Evolutionary conservation across 2,329 filamentous ascomycete species (phyloP).

Genomic region (Fusarium citri): DNA sequence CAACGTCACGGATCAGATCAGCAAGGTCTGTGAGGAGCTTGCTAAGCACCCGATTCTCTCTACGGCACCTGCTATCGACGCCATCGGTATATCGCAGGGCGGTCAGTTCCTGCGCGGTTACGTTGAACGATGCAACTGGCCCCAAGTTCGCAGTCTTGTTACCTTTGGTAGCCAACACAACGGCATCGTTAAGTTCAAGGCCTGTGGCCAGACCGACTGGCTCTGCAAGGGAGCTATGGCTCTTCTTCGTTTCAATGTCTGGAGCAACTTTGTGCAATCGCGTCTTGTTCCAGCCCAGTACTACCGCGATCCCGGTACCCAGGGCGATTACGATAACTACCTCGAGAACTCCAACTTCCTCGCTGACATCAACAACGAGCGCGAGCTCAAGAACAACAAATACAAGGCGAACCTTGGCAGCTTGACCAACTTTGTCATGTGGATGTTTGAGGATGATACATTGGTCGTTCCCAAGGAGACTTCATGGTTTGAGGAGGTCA

Average conservation of each 20-base stretch:
- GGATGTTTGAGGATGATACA: constrained; percentile 86
- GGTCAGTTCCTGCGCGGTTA: constrained; percentile 95
- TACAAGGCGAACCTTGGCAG: constrained; percentile 78
- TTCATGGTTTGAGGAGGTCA: constrained; percentile 90
- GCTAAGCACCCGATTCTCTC: constrained; percentile 81
- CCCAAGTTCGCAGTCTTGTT: constrained; percentile 80
- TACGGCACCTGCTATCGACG: constrained; percentile 86
- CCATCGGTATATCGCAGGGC: constrained; percentile 94
- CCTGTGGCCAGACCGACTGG: constrained; percentile 78
- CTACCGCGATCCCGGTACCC: constrained; percentile 73
- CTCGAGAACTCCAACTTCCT: constrained; percentile 87
- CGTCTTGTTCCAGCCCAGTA: constrained; percentile 94
- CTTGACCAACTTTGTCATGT: constrained; percentile 87
- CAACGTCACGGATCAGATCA: constrained; percentile 84
- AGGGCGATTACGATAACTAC: constrained; percentile 71
- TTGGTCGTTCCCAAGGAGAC: constrained; percentile 92
- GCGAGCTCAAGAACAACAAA: constrained; percentile 74
- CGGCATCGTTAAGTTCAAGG: constrained; percentile 85
- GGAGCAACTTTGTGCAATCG: constrained; percentile 80
- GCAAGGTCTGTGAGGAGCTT: constrained; percentile 80
- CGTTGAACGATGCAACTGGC: constrained; percentile 84
- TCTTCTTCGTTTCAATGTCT: constrained; percentile 82
- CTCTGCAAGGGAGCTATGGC: constrained; percentile 84
- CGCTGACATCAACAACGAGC: constrained; percentile 97
- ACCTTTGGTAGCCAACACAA: constrained; percentile 95